Evolutionary conservation across 2,329 filamentous ascomycete species (phyloP).

Genomic region (Truncatella angustata): DNA sequence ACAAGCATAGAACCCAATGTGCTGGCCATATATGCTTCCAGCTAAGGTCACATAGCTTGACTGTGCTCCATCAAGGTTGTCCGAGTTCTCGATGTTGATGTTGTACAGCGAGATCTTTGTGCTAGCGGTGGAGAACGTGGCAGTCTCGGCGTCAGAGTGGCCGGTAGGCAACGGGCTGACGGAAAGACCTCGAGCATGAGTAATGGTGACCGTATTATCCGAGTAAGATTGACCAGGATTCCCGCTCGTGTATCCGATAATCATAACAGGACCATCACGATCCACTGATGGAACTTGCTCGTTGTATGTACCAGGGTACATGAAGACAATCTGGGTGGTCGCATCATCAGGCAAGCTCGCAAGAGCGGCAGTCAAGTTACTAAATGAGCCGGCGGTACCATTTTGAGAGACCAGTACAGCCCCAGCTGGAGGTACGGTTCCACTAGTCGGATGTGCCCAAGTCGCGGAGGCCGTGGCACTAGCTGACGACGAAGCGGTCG

Average conservation of each 20-base stretch:
- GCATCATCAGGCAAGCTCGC: conserved; percentile 19
- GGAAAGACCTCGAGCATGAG: conserved; percentile 13
- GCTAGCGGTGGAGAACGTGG: conserved; percentile 42
- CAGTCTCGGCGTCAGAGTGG: conserved; percentile 51
- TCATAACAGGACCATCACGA: conserved; percentile 46
- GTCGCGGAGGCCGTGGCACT: conserved; percentile 26
- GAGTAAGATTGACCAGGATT: conserved; percentile 43
- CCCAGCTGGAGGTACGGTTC: conserved; percentile 35
- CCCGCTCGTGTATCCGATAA: conserved; percentile 59
- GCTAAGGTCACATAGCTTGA: conserved; percentile 36
- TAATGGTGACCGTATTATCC: conserved; percentile 56
- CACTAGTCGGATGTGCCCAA: conserved; percentile 35
- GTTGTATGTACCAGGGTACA: conserved; percentile 57
- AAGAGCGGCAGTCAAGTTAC: conserved; percentile 27
- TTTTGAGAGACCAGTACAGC: conserved; percentile 39
- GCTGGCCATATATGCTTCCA: conserved; percentile 38
- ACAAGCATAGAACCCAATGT: conserved; percentile 46
- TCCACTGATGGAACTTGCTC: conserved; percentile 56
- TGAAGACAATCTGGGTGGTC: conserved; percentile 56
- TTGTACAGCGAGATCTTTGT: conserved; percentile 60
- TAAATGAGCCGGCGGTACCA: conserved; percentile 24
- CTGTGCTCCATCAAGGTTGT: conserved; percentile 38
- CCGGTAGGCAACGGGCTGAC: conserved; percentile 31
- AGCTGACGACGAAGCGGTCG: conserved; percentile 18
- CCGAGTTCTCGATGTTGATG: conserved; percentile 49